Percentiles rank a stretch among this genome's conserved stretches.
These are phyloP conservation scores for Cadophora malorum DNA, from an alignment of 2,329 filamentous ascomycete genomes.

Conservation along the genomic window DNA sequence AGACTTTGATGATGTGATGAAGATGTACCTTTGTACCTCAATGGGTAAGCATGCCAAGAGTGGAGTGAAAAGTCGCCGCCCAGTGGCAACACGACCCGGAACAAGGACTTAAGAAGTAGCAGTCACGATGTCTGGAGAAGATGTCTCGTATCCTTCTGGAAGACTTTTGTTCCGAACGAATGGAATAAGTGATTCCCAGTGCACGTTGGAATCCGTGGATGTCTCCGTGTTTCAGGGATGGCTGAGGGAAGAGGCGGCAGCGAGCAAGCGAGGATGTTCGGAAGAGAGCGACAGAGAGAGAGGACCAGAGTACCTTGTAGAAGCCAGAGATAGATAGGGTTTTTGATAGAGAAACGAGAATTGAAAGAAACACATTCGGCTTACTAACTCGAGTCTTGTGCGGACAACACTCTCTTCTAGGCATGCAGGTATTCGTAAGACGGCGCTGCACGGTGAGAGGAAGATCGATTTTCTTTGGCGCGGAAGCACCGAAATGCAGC, in stretches of 20 bases:
- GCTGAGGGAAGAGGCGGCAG: conserved; percentile 7
- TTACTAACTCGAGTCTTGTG: not conserved
- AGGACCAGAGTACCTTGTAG: not conserved
- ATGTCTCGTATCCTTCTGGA: not conserved
- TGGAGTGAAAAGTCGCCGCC: conserved; percentile 3
- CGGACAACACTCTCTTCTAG: not conserved
- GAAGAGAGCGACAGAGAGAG: too few species aligned
- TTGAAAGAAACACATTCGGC: not conserved
- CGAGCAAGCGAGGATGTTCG: not conserved
- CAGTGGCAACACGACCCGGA: not conserved
- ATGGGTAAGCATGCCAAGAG: conserved; percentile 20
- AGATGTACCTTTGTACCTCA: conserved; percentile 13
- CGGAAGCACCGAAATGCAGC: conserved; percentile 15
- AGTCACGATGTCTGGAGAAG: not conserved
- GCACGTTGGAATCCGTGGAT: conserved; percentile 3
- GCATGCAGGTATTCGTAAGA: conserved; percentile 18
- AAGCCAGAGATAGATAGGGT: not conserved
- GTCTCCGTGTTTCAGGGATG: conserved; percentile 16
- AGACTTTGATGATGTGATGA: not conserved
- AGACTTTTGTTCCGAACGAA: not conserved
- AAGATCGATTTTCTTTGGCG: conserved; percentile 13
- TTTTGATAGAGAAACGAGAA: not conserved
- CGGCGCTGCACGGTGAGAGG: not conserved
- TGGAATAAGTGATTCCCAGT: not conserved
- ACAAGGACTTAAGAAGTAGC: not conserved